phyloP scores from a whole-genome alignment of 192 early-diverging fungal genomes.

The Backusella sp. region DNA sequence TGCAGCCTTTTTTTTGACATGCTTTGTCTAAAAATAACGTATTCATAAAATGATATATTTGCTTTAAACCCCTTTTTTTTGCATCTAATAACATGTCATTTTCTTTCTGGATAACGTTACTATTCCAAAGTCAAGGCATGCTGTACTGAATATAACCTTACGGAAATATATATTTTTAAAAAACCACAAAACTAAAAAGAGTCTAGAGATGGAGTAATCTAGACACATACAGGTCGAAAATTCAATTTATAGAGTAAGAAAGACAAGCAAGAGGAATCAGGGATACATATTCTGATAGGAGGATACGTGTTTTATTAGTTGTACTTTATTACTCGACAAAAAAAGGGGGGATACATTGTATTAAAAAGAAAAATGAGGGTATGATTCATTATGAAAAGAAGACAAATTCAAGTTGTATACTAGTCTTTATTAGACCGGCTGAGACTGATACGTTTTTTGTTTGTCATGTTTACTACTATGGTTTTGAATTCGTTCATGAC shows the following conservation, averaged over 20 bases:
- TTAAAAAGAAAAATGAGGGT: background rate
- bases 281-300: background rate
- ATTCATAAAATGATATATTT: background rate
- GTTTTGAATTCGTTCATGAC: constrained; percentile 35
- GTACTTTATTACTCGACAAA: background rate
- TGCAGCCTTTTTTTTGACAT: background rate
- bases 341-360: background rate
- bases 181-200: background rate
- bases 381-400: no score
- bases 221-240: background rate
- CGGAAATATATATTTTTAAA: no score
- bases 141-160: no score
- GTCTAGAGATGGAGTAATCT: background rate
- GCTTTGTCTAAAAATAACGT: background rate
- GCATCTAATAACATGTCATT: no score
- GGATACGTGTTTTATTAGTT: constrained; percentile 3
- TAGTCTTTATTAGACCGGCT: background rate
- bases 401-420: background rate
- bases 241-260: background rate
- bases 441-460: background rate
- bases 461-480: constrained; percentile 20
- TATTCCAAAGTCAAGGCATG: no score
- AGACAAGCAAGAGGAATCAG: background rate
- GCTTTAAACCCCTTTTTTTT: background rate
- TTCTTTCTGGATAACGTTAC: no score